Base-by-base conservation (phyloP, 1,284 basidiomycete species). In the Cryptococcus floricola region DNA sequence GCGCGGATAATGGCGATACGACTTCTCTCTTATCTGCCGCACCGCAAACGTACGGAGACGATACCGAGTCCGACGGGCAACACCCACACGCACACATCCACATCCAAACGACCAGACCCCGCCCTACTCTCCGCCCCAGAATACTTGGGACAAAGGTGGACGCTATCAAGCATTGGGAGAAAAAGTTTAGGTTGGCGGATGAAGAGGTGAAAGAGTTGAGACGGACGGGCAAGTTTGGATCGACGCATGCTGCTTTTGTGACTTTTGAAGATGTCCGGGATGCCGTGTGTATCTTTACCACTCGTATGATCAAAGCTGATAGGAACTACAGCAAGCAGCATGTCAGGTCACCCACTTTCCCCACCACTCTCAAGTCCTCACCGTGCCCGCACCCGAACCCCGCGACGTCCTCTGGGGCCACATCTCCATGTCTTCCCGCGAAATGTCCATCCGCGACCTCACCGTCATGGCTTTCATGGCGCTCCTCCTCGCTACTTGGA, bases 361-460 rank as follows among this genome's bases (percentile, higher is more conserved):
- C 0, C 80, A 82, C 47, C 85, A 89, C 12, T 81, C 81, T 54
- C 82, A 87, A 68, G 82, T 84, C 50, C 79, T 81, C 13, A 91
- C 90, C 2, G 81, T 81, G 48, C 84, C 84, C 5, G 94, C 95
- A 0, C 94, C 93, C 0, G 95, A 98, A 72, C 95, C 95, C 9
- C 84, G 95, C 45, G 95, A 98, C 73, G 89, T 98, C 56, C 85
- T 97, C 18, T 98, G 95, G 96, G 81, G 85, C 43, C 94, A 91
- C 67, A 87, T 98, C 77, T 80, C 84, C 1, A 83, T 87, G 56
- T 82, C 87, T 0, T 76, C 80, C 4, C 71, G 80, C 37, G 78
- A 83, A 37, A 77, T 84, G 12, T 80, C 84, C 46, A 80, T 85
- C 5, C 84, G 91, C 19, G 84, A 88, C 52, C 58, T 86, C 25